Conservation (phyloP, 352 stramenopile genomes). For the Phytophthora litchii region DNA sequence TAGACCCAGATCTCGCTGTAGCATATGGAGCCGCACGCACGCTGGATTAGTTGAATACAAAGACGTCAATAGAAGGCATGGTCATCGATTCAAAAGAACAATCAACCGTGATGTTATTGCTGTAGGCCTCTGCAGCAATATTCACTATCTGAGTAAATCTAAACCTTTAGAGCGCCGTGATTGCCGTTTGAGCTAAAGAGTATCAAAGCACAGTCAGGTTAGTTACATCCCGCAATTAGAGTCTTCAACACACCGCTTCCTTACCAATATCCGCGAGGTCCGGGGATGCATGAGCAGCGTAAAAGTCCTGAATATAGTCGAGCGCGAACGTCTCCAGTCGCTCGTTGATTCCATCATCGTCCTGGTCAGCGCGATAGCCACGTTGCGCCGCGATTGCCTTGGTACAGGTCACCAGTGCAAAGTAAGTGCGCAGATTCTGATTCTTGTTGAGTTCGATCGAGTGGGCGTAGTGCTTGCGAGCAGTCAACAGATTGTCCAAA, state of each 20-base stretch:
- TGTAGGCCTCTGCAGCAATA: too few species aligned
- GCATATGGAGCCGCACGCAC: constrained; percentile 65
- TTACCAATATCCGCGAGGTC: constrained; percentile 54
- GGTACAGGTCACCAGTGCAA: constrained; percentile 59
- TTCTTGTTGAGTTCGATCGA: constrained; percentile 72
- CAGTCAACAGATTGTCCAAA: constrained; percentile 59
- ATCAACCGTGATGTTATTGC: neutral
- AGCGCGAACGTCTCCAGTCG: constrained; percentile 61
- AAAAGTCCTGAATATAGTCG: constrained; percentile 45
- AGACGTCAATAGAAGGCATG: constrained; percentile 21
- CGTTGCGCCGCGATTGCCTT: constrained; percentile 56
- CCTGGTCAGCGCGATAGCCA: constrained; percentile 47
- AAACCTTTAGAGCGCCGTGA: constrained; percentile 39
- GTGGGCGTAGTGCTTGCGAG: constrained; percentile 75
- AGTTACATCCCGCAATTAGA: constrained; percentile 5
- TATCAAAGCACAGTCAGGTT: neutral
- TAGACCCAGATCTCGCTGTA: constrained; percentile 74
- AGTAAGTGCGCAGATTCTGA: constrained; percentile 57
- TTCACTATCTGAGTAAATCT: neutral
- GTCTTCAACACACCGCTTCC: constrained; percentile 5
- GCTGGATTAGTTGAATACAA: constrained; percentile 41
- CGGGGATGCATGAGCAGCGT: constrained; percentile 40
- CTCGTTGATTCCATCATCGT: constrained; percentile 63
- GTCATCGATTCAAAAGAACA: constrained; percentile 10
- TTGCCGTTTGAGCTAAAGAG: constrained; percentile 31